Base-by-base conservation (phyloP, 2,329 filamentous ascomycete species). In the Penicillium sp. region DNA sequence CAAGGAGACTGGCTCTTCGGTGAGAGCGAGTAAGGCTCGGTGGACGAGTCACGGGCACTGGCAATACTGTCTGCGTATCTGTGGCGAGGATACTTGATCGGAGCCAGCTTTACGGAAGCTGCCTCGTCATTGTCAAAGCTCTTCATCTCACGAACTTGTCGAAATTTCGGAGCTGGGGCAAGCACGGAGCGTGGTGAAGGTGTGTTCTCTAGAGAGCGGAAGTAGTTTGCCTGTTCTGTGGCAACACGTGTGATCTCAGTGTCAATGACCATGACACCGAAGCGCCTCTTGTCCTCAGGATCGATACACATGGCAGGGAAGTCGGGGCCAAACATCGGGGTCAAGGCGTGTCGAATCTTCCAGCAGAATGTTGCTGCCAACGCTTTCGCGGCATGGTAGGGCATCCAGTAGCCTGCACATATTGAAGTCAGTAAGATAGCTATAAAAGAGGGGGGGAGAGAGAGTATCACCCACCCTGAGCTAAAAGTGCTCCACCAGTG, bases 351-450 rank as follows among this genome's bases (percentile, higher is more conserved):
- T 13, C 93, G 87, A 57, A 99, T 95, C 34, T 83, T 78, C 70
- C 87, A 86, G 75, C 93, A 97, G 71, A 97, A 97, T 1, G 90
- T 97, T 4, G 90, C 84, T 66, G 92, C 95, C 48, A 99, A 79
- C 10, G 91, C 92, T 73, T 84, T 88, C 44, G 94, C 94, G 62
- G 92, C 95, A 38, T 84, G 77, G 66, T 87, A 97, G 2, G 93
- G 93, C 83, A 97, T 91, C 94, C 94, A 99, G 74, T 97, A 99
- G 32, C 94, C 92, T 96, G 18, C n/a, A n/a, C n/a, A 36, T 4
- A 36, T 36, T 6, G 34, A 34, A 36, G 38, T 63, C 50, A 60
- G 52, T 54, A 48, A 31, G 22, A 32, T 29, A 47, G n/a, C 45
- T 41, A 50, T 34, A 11, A 39, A n/a, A 39, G 32, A 52, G 39